These are phyloP conservation scores for Globisporangium recalcitrans DNA, from an alignment of 352 stramenopile species.

Conservation along the genomic window DNA sequence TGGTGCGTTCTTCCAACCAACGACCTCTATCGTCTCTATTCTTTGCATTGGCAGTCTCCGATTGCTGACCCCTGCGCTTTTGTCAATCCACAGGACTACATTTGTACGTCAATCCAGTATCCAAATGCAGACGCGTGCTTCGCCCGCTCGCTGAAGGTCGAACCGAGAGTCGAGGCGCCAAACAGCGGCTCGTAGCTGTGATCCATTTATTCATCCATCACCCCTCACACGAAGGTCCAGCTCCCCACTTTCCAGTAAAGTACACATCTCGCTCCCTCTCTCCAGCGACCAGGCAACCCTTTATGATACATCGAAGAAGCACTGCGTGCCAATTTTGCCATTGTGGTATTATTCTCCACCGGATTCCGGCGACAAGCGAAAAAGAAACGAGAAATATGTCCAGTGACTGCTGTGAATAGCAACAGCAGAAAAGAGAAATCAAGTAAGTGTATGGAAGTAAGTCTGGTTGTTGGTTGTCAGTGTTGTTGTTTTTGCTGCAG, in stretches of 20 bases:
- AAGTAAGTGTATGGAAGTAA: slow-evolving; percentile 2
- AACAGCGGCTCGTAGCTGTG: slow-evolving; percentile 9
- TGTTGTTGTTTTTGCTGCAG: not conserved
- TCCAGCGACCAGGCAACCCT: not conserved
- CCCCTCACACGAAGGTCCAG: not conserved
- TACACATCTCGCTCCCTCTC: not conserved
- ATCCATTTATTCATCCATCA: not conserved
- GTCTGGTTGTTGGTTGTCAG: not conserved
- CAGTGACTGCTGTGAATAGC: slow-evolving; percentile 3
- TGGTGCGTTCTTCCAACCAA: slow-evolving; percentile 65
- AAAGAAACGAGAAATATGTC: not conserved
- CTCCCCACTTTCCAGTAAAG: slow-evolving; percentile 4
- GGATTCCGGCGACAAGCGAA: not conserved
- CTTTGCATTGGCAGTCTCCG: too few relatives aligned
- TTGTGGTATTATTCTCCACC: not conserved
- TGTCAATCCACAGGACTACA: slow-evolving; percentile 45
- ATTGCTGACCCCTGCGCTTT: not conserved
- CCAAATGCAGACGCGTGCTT: slow-evolving; percentile 72
- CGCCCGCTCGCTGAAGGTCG: slow-evolving; percentile 70
- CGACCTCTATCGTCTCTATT: too few relatives aligned
- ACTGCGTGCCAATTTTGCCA: slow-evolving; percentile 5
- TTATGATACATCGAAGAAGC: not conserved
- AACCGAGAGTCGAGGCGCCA: slow-evolving; percentile 63
- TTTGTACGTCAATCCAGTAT: slow-evolving; percentile 65
- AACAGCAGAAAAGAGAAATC: not conserved